Evolutionary conservation across 108 stramenopile genomes (phyloP), one percentile per base, ranked within the genome.

Genomic region (Fragilariopsis cylindrus): DNA sequence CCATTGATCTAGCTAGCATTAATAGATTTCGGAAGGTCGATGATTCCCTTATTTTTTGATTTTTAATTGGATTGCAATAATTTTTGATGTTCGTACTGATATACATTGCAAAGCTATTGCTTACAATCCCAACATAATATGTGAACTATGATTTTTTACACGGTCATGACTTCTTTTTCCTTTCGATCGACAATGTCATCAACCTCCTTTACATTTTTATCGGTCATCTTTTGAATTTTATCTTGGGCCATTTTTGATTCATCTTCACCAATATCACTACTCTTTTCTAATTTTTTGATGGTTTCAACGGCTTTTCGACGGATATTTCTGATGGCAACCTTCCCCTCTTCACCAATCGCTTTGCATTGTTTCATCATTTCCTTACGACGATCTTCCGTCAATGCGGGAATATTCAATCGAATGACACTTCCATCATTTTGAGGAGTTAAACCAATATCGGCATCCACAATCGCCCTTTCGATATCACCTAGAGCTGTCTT

Each of bases 321-420:
- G 58, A 94, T 88, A 81, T 96, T 96, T 63, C 96, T 76, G 48
- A 96, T 67, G 12, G 92, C 88, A 30, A 96, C 96, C 79, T 97
- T 97, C 39, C 94, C 97, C 69, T 98, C 97, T 82, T 98, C 97
- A 3, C 92, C 96, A 63, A 97, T 86, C 5, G 89, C 78, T 81
- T 97, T 97, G 76, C 94, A 96, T 72, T 92, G 85, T 77, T 97
- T 98, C 79, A 94, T 69, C 77, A 98, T 79, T 30, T 97, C 98
- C 88, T 98, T 98, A 48, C 98, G 84, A 18, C 97, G 87, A 45
- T 98, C 96, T 82, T 98, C 98, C 7, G 96, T 97, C 52, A 98
- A 80, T 13, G 84, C 57, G 12, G 98, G 98, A 60, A 98, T 95
- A 73, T 97, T 97, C 72, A 98, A 81, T 55, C 96, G 89, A 67